Evolutionary conservation across 768 basidiomycete species (phyloP), one percentile per base, ranked within the genome.

Genomic region (Lactarius sp.): DNA sequence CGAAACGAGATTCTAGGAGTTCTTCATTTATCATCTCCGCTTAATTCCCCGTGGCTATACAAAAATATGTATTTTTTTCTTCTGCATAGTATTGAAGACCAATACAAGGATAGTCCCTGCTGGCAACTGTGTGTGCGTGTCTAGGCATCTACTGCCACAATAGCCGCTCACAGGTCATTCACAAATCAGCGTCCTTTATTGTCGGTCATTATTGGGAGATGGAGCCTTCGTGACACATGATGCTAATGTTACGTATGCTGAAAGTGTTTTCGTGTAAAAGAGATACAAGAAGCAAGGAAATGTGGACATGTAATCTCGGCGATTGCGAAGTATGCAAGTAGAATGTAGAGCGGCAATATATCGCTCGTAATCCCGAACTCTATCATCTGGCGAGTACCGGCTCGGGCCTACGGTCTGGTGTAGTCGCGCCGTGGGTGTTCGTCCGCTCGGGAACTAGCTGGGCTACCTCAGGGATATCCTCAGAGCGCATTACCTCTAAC

Each of bases 381-480:
- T n/a, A 18, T 64, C 58, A 64, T 54, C 27, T 47, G 44, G 47
- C 31, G 6, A 60, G 52, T 39, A 64, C 44, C 18, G 52, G 42
- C 22, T 47, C 56, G 18, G 44, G 51, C 46, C 36, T 27, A 7
- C 31, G 36, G n/a, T 20, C 47, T 36, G 36, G 52, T 53, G 33
- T 18, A 20, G 44, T 47, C 22, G 18, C 52, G 34, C n/a, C 46
- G 41, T 6, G 20, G 0, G 34, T 37, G 4, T 18, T 14, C 2
- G 39, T 18, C 10, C 27, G 55, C 22, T 31, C 44, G 10, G 12
- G 50, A 46, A 22, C 37, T n/a, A 16, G 46, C 33, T 51, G 58
- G 9, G 33, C 39, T 3, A 14, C 34, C 12, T 52, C 41, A 8
- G 13, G n/a, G 39, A 51, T 31, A 53, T 20, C 27, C 14, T 22